Evolutionary conservation across 2,329 filamentous ascomycete species (phyloP).

Genomic region (Calonectria fujianensis): DNA sequence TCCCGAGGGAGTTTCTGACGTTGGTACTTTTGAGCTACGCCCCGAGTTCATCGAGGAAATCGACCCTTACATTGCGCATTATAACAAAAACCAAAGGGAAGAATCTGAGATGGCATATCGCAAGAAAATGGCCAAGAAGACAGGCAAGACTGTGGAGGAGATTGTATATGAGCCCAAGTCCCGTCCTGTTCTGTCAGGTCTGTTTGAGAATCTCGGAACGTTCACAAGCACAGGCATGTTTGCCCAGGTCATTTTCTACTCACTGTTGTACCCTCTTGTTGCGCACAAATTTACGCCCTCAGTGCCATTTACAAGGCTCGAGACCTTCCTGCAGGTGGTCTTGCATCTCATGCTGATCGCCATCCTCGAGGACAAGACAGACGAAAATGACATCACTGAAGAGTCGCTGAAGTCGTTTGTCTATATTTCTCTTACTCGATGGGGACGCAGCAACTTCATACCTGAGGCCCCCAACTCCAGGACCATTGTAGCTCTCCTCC

Average conservation of each 20-base stretch:
- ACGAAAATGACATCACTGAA: slow-evolving; percentile 70
- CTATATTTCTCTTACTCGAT: slow-evolving; percentile 79
- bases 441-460: slow-evolving; percentile 77
- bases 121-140: slow-evolving; percentile 90
- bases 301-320: slow-evolving; percentile 87
- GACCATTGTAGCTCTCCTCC: slow-evolving; percentile 79
- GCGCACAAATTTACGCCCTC: slow-evolving; percentile 81
- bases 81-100: slow-evolving; percentile 96
- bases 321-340: slow-evolving; percentile 93
- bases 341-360: slow-evolving; percentile 91
- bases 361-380: slow-evolving; percentile 85
- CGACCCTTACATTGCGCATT: slow-evolving; percentile 97
- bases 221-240: slow-evolving; percentile 93
- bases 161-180: slow-evolving; percentile 94
- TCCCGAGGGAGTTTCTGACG: slow-evolving; percentile 93
- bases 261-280: slow-evolving; percentile 86
- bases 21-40: slow-evolving; percentile 95
- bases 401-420: slow-evolving; percentile 80
- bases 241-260: slow-evolving; percentile 91
- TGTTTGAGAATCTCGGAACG: slow-evolving; percentile 83
- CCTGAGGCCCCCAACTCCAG: slow-evolving; percentile 73
- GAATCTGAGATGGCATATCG: slow-evolving; percentile 94
- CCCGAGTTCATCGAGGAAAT: slow-evolving; percentile 89
- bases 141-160: slow-evolving; percentile 85
- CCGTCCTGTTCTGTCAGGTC: slow-evolving; percentile 83